Percentiles rank a stretch among this genome's conserved stretches.
phyloP scores from a whole-genome alignment of 139 green algal genomes.

The Coelastrella sp. region DNA sequence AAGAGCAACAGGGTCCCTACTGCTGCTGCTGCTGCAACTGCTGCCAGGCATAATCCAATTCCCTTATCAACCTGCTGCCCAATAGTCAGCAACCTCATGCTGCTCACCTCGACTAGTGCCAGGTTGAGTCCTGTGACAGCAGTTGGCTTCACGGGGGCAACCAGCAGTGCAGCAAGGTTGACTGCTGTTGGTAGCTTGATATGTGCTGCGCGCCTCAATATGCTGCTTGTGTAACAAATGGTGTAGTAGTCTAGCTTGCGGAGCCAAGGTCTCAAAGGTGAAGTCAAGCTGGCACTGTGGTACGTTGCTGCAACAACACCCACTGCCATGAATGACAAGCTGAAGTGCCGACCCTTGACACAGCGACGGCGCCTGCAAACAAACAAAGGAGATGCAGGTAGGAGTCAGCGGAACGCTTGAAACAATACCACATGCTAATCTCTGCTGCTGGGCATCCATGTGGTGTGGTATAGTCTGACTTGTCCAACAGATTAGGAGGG shows the following conservation, averaged over 20 bases:
- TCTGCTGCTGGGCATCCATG: too few relatives aligned
- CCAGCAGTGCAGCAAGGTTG: conserved; percentile 41
- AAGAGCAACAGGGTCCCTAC: too few relatives aligned
- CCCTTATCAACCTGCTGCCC: too few relatives aligned
- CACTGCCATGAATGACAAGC: conserved; percentile 27
- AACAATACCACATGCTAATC: too few relatives aligned
- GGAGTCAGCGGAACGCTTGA: too few relatives aligned
- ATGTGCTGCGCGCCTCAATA: conserved; percentile 54
- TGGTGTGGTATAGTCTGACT: too few relatives aligned
- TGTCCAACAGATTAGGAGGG: too few relatives aligned
- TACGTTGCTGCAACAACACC: conserved; percentile 28
- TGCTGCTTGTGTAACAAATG: conserved; percentile 49
- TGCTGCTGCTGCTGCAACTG: too few relatives aligned
- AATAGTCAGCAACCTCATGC: not conserved
- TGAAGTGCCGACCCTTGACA: conserved; percentile 24
- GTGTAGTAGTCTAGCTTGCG: conserved; percentile 73
- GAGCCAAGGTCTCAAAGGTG: not conserved
- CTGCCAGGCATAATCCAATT: too few relatives aligned
- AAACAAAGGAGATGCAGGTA: not conserved
- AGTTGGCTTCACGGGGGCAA: conserved; percentile 67
- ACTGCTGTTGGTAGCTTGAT: conserved; percentile 17
- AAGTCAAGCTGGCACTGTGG: not conserved
- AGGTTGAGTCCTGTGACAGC: conserved; percentile 50
- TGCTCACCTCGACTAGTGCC: conserved; percentile 57
- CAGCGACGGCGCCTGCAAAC: not conserved